Evolutionary conservation across 1,284 basidiomycete genomes (phyloP).

Genomic region (Trichosporon coremiiforme): DNA sequence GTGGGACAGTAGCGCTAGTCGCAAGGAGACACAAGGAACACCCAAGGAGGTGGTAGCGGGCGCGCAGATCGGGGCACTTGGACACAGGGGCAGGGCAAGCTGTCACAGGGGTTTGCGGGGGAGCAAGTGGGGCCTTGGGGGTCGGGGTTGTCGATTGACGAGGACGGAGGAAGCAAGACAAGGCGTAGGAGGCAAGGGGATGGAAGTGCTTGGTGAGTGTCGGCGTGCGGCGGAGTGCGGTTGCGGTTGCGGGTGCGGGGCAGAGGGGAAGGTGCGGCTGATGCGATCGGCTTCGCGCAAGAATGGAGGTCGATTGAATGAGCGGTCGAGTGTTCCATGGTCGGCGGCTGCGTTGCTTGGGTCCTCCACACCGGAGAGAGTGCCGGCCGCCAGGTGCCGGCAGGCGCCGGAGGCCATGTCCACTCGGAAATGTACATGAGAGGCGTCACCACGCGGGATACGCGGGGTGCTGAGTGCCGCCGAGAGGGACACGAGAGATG

Average conservation of each 20-base stretch:
- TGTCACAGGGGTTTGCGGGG: conserved; percentile 16
- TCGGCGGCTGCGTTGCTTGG: neutral
- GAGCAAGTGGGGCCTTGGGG: conserved; percentile 9
- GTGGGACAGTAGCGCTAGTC: neutral
- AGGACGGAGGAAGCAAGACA: neutral
- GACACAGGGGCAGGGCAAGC: conserved; percentile 8
- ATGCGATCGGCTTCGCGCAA: conserved; percentile 6
- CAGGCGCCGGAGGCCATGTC: neutral
- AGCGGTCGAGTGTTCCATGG: conserved; percentile 14
- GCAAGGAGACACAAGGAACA: neutral
- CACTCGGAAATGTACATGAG: conserved; percentile 7
- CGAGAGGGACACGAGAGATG: neutral
- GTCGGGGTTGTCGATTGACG: neutral
- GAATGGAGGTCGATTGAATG: neutral
- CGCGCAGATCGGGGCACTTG: neutral
- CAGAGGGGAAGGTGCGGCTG: neutral
- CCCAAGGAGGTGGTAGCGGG: conserved; percentile 1
- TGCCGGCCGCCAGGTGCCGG: neutral
- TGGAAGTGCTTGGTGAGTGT: conserved; percentile 8
- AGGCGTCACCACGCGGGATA: conserved; percentile 6
- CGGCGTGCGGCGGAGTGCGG: neutral
- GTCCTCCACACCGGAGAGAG: neutral
- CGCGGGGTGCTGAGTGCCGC: neutral
- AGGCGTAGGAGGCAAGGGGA: conserved; percentile 11
- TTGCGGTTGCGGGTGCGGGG: neutral